These are phyloP conservation scores for Neoarthrinium moseri DNA, from an alignment of 2,329 filamentous ascomycete genomes.

Conservation along the genomic window DNA sequence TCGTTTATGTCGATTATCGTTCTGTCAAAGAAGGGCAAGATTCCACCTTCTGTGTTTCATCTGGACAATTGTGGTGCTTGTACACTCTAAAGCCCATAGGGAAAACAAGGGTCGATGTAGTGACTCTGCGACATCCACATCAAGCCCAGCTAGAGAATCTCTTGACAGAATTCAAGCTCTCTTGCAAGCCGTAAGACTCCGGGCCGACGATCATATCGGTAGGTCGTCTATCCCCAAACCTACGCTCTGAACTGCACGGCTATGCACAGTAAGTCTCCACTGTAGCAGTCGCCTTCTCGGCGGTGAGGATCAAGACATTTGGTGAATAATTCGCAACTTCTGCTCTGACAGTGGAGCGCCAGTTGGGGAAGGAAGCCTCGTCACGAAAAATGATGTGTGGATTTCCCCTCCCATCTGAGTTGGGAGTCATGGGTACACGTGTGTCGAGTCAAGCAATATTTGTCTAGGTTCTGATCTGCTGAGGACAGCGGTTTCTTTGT, in stretches of 20 bases:
- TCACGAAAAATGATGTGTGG: slow-evolving; percentile 17
- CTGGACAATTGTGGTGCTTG: slow-evolving; percentile 38
- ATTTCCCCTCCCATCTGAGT: slow-evolving; percentile 17
- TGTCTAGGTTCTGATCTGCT: slow-evolving; percentile 33
- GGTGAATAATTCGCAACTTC: too few species aligned
- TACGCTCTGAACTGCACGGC: slow-evolving; percentile 29
- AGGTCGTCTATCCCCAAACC: too few species aligned
- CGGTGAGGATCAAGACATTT: slow-evolving; percentile 30
- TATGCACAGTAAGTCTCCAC: slow-evolving; percentile 34
- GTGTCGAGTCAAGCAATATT: slow-evolving; percentile 54
- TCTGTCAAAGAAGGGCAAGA: slow-evolving; percentile 18
- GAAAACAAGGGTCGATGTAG: slow-evolving; percentile 33
- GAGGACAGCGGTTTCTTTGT: slow-evolving; percentile 43
- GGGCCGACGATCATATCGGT: too few species aligned
- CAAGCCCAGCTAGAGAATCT: slow-evolving; percentile 30
- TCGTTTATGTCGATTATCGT: slow-evolving; percentile 12
- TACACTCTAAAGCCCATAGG: slow-evolving; percentile 35
- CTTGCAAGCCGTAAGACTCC: too few species aligned
- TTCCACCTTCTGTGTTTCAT: slow-evolving; percentile 33
- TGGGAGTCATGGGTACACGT: slow-evolving; percentile 41
- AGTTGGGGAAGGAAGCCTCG: slow-evolving; percentile 19
- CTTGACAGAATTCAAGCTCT: slow-evolving; percentile 38
- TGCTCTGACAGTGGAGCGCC: too few species aligned
- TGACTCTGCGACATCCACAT: slow-evolving; percentile 39
- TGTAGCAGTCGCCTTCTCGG: slow-evolving; percentile 25